These are phyloP conservation scores for Pestalotiopsis sp. DNA, from an alignment of 2,329 filamentous ascomycete genomes.

Conservation along the genomic window DNA sequence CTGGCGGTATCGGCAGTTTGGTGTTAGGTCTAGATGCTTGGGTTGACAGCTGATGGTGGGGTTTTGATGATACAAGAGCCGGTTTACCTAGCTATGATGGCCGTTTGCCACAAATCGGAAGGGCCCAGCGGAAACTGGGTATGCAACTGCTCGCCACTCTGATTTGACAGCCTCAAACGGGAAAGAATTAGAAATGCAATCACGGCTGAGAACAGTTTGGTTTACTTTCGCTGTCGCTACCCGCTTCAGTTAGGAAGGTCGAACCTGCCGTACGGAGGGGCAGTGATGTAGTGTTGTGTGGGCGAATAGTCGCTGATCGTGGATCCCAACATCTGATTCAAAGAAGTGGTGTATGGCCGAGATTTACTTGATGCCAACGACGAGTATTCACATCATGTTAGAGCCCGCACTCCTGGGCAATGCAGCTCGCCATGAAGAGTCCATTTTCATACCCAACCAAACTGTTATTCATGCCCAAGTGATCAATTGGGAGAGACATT, in stretches of 20 bases:
- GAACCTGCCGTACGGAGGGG: neutral
- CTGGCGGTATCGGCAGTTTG: neutral
- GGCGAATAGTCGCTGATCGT: neutral
- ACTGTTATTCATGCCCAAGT: too few species aligned
- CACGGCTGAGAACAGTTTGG: neutral
- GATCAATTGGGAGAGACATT: too few species aligned
- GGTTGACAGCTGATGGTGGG: slow-evolving; percentile 9
- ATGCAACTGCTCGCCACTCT: neutral
- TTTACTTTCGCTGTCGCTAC: neutral
- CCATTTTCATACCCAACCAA: too few species aligned
- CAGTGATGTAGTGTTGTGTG: neutral
- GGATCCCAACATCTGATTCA: neutral
- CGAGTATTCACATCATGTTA: too few species aligned
- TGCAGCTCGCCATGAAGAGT: too few species aligned
- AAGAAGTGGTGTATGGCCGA: neutral
- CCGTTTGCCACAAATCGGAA: neutral
- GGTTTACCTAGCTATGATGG: neutral
- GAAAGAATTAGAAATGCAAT: neutral
- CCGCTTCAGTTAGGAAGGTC: neutral
- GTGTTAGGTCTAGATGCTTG: neutral
- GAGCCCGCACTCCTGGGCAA: too few species aligned
- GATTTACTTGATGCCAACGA: too few species aligned
- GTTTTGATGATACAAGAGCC: neutral
- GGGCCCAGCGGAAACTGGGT: neutral
- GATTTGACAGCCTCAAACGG: neutral